A percentile compares a stretch with the other conserved stretches of the same genome.
Conservation (phyloP, 345 rosid genomes). For the Populus pruinosa region DNA sequence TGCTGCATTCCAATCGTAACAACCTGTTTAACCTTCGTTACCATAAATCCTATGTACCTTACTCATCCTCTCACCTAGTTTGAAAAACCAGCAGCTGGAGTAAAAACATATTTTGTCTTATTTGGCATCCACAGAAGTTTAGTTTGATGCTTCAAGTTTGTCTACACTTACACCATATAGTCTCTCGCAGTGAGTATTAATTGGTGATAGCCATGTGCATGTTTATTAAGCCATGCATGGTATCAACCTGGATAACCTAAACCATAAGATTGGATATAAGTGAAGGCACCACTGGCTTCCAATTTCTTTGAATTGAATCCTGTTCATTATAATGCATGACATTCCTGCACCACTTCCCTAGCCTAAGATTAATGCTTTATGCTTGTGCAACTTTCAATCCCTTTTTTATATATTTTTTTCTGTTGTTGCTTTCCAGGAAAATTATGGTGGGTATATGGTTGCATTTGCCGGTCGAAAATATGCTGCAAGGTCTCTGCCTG, state of each 20-base stretch:
- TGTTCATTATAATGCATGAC: too few species aligned
- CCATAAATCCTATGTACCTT: neutral
- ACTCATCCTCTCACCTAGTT: neutral
- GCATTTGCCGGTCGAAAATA: constrained; percentile 91
- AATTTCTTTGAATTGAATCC: too few species aligned
- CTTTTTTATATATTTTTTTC: neutral
- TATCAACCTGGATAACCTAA: neutral
- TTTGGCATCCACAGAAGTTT: too few species aligned
- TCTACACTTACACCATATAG: neutral
- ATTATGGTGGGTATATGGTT: constrained; percentile 74
- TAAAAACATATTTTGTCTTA: too few species aligned
- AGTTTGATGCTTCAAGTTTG: too few species aligned
- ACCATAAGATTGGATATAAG: neutral
- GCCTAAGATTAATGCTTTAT: neutral
- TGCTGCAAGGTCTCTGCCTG: constrained; percentile 84
- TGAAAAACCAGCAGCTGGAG: neutral
- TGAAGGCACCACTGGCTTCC: neutral
- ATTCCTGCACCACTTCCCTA: too few species aligned
- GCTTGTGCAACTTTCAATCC: neutral
- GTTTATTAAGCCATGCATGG: neutral
- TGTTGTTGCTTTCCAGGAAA: constrained; percentile 30
- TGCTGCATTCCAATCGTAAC: neutral
- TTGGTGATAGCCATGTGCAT: neutral
- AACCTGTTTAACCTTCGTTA: neutral
- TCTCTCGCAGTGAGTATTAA: neutral